Base-by-base conservation (phyloP, 257 asterid species). In the Solanum microdontum region DNA sequence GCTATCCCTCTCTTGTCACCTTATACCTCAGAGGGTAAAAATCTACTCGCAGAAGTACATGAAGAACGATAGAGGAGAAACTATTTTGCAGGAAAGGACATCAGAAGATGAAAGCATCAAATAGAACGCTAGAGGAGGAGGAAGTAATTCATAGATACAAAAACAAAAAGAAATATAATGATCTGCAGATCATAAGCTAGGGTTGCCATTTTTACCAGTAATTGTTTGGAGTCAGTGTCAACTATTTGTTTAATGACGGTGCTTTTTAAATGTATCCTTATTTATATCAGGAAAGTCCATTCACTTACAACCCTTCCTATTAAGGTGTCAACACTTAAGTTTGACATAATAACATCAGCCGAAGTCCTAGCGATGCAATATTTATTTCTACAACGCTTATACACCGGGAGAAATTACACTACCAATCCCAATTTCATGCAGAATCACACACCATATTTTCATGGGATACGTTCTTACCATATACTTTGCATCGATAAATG, bases 401-500 rank as follows among this genome's bases (percentile, higher is more conserved):
- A 40, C 4, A 43, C 13, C 11, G 8, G 24, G 23, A 15, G 10
- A 19, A 26, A 1, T 24, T 43, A 14, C 26, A 26, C 36, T 26
- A 43, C 26, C 24, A 79, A 79, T 79, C 66, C 37, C 37, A 77
- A 40, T 77, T 77, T 1, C 64, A 79, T 43, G 62, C 39, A 79
- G 26, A 79, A 79, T 26, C 66, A 43, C 30, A 43, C 66, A 26
- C 66, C 37, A 43, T 4, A 79, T 26, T 48, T 79, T 43, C 84
- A 82, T 10, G 43, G 3, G 69, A 82, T 62, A 84, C 69, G 90
- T 58, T 84, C 96, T 92, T 72, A 97, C 99, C 99, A 97, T 97
- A 96, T 97, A 97, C 88, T 92, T 94, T 39, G 98, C 98, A 88
- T 96, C 99, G 85, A 97, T 91, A 86, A 97, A 97, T 85, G 99